phyloP scores from a whole-genome alignment of 2,329 filamentous ascomycete species.

The Cordyceps fumosorosea region DNA sequence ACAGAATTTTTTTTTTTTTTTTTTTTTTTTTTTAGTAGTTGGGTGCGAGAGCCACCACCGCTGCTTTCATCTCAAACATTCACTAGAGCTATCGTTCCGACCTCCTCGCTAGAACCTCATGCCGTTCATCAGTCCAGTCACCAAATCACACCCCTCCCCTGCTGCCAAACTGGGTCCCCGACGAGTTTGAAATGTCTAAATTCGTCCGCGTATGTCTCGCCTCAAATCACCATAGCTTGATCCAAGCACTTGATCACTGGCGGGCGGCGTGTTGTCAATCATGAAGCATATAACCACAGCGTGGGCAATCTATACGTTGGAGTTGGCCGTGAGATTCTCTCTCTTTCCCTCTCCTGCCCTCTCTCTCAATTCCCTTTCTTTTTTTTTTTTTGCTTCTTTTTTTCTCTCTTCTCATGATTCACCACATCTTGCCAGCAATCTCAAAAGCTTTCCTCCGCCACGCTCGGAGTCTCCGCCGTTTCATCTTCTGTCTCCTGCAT shows the following conservation, averaged over 20 bases:
- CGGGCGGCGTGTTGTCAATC: too few species aligned
- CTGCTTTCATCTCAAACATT: too few species aligned
- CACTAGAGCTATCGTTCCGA: too few species aligned
- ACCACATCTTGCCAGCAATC: not conserved
- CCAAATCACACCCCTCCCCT: not conserved
- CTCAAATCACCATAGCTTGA: not conserved
- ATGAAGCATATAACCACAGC: not conserved
- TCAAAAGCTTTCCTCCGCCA: not conserved
- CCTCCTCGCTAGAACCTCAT: too few species aligned
- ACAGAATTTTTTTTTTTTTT: too few species aligned
- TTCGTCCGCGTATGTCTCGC: slow-evolving; percentile 1
- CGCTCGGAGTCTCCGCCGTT: not conserved
- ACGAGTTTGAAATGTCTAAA: slow-evolving; percentile 6
- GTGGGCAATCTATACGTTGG: too few species aligned
- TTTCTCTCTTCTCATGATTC: not conserved
- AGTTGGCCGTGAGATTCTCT: too few species aligned
- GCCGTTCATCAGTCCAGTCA: too few species aligned
- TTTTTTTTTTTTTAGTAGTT: too few species aligned
- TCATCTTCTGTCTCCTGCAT: not conserved
- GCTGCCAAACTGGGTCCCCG: not conserved
- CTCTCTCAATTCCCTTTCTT: too few species aligned
- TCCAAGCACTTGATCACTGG: not conserved
- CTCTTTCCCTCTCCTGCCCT: too few species aligned
- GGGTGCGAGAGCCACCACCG: not conserved
- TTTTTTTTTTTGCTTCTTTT: not conserved